Base-by-base conservation (phyloP, 495 filamentous ascomycete species). In the Barbatosphaeria neglecta region DNA sequence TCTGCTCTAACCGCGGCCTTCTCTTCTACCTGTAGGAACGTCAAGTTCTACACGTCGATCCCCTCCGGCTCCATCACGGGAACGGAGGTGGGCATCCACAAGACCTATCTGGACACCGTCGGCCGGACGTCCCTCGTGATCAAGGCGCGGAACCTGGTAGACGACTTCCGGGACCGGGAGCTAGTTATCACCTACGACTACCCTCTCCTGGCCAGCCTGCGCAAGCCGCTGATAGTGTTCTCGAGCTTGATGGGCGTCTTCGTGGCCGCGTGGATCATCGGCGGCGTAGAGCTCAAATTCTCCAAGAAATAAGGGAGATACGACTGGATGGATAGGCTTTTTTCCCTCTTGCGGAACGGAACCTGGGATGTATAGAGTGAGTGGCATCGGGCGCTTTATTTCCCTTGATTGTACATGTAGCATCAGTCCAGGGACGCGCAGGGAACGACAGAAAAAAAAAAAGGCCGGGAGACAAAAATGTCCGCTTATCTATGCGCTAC, bases 101-200 rank as follows among this genome's bases (percentile, higher is more conserved):
- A 80, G 60, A 95, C 90, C 2, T 98, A 87, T 65, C 83, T 98
- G 74, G 92, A 98, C 65, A 98, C 93, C 1, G 61, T 87, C 24
- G 92, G 92, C 50, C 86, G 92, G 23, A 88, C 88, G 22, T 78
- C 82, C 3, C 73, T 98, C 41, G 84, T 77, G 47, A 75, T 98
- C 51, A 84, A 79, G 44, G 87, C 87, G 22, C 73, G 81, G 41
- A 94, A 92, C 57, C 66, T 98, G 48, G 86, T 90, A 0, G 92
- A 98, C 48, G 92, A 95, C 50, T 75, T 82, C 25, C 73, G 93
- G 47, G 85, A 88, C 52, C 78, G 82, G 28, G 81, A 90, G 48
- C 61, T 97, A 6, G 65, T 94, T 51, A 84, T 95, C 23, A 83
- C 84, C n/a, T 98, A 98, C 60, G 84, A 90, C 47, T 84, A 89